Conservation (phyloP, 768 basidiomycete genomes). For the Tubosaeta sp. region DNA sequence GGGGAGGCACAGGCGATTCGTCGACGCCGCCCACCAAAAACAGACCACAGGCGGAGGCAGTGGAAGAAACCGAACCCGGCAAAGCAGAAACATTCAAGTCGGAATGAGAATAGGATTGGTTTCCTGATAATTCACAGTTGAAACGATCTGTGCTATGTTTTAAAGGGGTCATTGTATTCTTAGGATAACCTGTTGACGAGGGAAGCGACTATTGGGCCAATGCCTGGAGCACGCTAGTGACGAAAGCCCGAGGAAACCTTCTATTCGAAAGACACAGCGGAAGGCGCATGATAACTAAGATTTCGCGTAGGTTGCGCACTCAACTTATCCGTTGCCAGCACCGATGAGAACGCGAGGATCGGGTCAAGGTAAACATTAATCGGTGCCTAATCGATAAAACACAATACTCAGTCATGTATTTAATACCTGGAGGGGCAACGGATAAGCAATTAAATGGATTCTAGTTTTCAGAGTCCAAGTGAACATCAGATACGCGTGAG, state of each 20-base stretch:
- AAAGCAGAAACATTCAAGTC: slow-evolving; percentile 1
- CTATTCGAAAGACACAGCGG: no score
- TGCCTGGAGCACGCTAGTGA: no score
- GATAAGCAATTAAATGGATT: slow-evolving; percentile 3
- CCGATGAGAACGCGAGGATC: neutral
- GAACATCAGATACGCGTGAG: slow-evolving; percentile 36
- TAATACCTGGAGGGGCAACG: slow-evolving; percentile 9
- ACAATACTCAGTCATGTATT: slow-evolving; percentile 15
- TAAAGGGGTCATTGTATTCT: no score
- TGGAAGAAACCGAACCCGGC: neutral
- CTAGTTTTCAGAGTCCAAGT: slow-evolving; percentile 29
- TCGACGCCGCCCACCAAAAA: slow-evolving; percentile 7
- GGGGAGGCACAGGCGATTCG: slow-evolving; percentile 19
- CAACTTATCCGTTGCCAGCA: slow-evolving; percentile 10
- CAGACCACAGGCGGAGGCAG: slow-evolving; percentile 5
- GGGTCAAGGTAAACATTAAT: slow-evolving; percentile 22
- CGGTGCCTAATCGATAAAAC: slow-evolving; percentile 20
- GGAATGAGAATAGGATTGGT: slow-evolving; percentile 3
- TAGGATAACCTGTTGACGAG: no score
- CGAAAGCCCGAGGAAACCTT: no score
- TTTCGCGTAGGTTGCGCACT: no score
- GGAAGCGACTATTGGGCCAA: neutral
- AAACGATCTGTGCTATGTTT: slow-evolving; percentile 1
- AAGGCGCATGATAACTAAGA: no score
- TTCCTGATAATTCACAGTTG: neutral